A percentile compares a stretch with the other conserved stretches of the same genome.
Evolutionary conservation across 2,329 filamentous ascomycete genomes (phyloP).

Genomic region (Akanthomyces muscarius): DNA sequence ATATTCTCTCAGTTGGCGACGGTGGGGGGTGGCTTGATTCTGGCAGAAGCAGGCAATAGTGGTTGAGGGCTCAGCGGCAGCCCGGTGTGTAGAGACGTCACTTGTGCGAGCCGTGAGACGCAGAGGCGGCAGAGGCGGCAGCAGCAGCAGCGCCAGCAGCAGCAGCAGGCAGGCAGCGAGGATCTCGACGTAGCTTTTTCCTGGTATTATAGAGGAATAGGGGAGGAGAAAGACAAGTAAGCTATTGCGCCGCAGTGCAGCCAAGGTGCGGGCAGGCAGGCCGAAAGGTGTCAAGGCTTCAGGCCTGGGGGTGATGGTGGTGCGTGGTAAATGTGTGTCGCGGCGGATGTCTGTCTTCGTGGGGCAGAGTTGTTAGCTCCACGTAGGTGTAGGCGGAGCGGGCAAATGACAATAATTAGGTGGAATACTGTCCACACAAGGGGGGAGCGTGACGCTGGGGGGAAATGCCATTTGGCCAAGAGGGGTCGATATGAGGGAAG

Average conservation of each 20-base stretch:
- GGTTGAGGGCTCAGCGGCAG: background rate
- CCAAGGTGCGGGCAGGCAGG: conserved; percentile 2
- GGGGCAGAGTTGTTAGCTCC: conserved; percentile 8
- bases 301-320: background rate
- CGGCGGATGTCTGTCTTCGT: background rate
- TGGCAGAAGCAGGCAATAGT: background rate
- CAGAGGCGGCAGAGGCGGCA: background rate
- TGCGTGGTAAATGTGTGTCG: background rate
- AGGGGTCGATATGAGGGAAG: too few species aligned
- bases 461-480: too few species aligned
- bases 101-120: background rate
- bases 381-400: conserved; percentile 1
- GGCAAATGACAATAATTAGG: conserved; percentile 1
- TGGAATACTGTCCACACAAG: background rate
- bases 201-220: background rate
- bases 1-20: background rate
- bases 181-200: background rate
- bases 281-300: background rate
- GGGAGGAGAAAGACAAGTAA: background rate
- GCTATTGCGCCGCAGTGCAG: background rate
- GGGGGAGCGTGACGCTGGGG: background rate
- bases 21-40: background rate
- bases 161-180: background rate
- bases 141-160: background rate
- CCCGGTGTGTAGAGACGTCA: background rate